Evolutionary conservation across 164 flowering plant genomes (phyloP).

Genomic region (Echeveria elegans): DNA sequence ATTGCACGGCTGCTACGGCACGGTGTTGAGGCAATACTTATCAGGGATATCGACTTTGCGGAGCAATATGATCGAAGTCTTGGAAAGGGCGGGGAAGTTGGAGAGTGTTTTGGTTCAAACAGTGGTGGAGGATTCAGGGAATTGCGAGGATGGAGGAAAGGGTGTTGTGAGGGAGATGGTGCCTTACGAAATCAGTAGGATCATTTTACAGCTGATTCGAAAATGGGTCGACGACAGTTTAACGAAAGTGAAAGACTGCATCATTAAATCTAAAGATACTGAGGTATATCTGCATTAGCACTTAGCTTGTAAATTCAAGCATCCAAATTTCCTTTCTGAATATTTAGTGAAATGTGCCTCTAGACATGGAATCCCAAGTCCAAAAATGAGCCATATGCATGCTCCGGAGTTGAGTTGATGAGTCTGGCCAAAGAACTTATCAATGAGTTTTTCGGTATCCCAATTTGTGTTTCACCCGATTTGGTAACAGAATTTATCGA

Average conservation of each 20-base stretch:
- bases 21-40: constrained; percentile 58
- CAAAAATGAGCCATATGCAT: constrained; percentile 74
- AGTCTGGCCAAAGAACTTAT: constrained; percentile 47
- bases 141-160: constrained; percentile 81
- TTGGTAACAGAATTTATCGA: constrained; percentile 55
- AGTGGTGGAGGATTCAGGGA: constrained; percentile 77
- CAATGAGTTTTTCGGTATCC: constrained; percentile 69
- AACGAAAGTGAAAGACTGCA: constrained; percentile 29
- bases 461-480: constrained; percentile 47
- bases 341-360: constrained; percentile 7
- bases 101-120: constrained; percentile 73
- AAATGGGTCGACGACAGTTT: constrained; percentile 62
- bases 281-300: constrained; percentile 56
- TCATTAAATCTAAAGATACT: constrained; percentile 62
- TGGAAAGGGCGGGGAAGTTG: constrained; percentile 72
- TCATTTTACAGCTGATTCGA: constrained; percentile 36
- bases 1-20: constrained; percentile 72
- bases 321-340: not conserved
- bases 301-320: too few relatives aligned
- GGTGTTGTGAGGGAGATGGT: constrained; percentile 65
- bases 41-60: constrained; percentile 26
- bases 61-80: constrained; percentile 38
- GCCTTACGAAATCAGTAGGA: constrained; percentile 71
- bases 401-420: constrained; percentile 66
- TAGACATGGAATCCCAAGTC: constrained; percentile 98